Percentiles rank a stretch among this genome's conserved stretches.
Conservation (phyloP, 345 rosid genomes). For the Psidium guajava region DNA sequence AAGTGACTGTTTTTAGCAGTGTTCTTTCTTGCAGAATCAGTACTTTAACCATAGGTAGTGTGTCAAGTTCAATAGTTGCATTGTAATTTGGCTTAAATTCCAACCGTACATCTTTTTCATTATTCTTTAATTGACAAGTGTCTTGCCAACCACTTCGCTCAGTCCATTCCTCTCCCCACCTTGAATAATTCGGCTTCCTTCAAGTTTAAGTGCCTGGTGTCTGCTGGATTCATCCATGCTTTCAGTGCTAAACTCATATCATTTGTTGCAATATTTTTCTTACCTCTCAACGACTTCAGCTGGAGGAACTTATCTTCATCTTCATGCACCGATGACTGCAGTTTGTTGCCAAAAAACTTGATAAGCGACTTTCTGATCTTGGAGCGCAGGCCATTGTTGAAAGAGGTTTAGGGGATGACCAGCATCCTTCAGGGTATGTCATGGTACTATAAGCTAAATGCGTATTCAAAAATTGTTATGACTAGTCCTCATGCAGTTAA, state of each 20-base stretch:
- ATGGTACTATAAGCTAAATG: background rate
- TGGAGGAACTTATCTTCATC: background rate
- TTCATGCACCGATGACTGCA: conserved; percentile 22
- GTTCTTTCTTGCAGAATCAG: background rate
- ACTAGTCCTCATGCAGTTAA: background rate
- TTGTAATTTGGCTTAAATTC: background rate
- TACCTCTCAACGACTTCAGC: background rate
- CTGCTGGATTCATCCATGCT: background rate
- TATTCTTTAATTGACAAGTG: background rate
- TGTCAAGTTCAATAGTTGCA: background rate
- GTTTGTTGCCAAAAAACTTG: conserved; percentile 97
- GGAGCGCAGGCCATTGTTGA: conserved; percentile 64
- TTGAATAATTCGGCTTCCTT: background rate
- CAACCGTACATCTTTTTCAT: background rate
- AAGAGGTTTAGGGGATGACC: conserved; percentile 92
- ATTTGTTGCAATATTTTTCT: background rate
- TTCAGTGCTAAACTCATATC: background rate
- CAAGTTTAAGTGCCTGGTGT: background rate
- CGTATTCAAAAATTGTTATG: background rate
- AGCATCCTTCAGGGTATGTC: conserved; percentile 94
- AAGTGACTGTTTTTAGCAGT: background rate
- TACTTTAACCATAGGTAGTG: background rate
- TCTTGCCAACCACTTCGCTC: background rate
- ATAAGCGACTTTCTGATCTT: conserved; percentile 77
- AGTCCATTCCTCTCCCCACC: background rate